Percentiles rank a stretch among this genome's conserved stretches.
These are phyloP conservation scores for Apiospora malaysiana DNA, from an alignment of 2,329 filamentous ascomycete species.

Conservation along the genomic window DNA sequence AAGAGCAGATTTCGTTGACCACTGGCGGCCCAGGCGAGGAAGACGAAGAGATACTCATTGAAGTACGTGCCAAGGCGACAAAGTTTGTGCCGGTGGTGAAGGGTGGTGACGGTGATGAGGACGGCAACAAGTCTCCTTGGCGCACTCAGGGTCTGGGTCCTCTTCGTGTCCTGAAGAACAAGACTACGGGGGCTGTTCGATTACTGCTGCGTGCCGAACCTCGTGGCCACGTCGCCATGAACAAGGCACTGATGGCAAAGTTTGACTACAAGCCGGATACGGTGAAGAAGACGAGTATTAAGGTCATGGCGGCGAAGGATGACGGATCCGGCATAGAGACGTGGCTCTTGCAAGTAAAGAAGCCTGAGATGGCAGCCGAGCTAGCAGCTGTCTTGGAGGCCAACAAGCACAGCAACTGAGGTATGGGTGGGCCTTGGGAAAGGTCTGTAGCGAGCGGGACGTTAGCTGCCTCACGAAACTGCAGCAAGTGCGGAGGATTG, in stretches of 20 bases:
- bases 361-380: conserved; percentile 54
- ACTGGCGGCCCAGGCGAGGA: conserved; percentile 72
- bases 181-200: conserved; percentile 69
- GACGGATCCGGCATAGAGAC: conserved; percentile 66
- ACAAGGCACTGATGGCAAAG: conserved; percentile 67
- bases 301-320: conserved; percentile 62
- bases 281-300: conserved; percentile 58
- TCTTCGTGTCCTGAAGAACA: conserved; percentile 75
- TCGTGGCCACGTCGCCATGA: conserved; percentile 74
- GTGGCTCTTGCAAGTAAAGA: conserved; percentile 76
- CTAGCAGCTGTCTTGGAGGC: conserved; percentile 57
- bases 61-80: conserved; percentile 73
- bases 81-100: conserved; percentile 58
- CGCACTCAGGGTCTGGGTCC: conserved; percentile 72
- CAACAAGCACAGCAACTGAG: conserved; percentile 62
- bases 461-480: conserved; percentile 10
- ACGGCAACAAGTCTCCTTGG: conserved; percentile 67
- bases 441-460: not conserved
- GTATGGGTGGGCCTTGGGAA: not conserved
- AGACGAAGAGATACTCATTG: conserved; percentile 72
- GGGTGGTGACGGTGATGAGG: conserved; percentile 51
- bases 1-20: conserved; percentile 74
- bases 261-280: conserved; percentile 65
- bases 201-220: conserved; percentile 78
- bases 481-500: not conserved